A percentile compares a stretch with the other conserved stretches of the same genome.
Evolutionary conservation across 2,329 filamentous ascomycete genomes (phyloP).

Genomic region (Fusarium sp.): DNA sequence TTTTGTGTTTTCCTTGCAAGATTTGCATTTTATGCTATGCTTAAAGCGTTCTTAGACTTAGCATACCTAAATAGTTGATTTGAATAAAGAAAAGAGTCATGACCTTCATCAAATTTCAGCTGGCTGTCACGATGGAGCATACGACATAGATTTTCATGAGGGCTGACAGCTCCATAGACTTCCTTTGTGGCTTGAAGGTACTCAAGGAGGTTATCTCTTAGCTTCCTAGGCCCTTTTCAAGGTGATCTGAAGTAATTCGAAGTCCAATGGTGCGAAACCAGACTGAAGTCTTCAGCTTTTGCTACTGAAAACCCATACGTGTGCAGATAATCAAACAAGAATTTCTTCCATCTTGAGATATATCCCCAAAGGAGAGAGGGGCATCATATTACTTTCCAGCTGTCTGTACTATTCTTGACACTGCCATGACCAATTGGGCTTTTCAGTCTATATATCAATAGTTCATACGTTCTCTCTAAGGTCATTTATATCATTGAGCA

Average conservation of each 20-base stretch:
- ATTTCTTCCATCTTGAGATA: background rate
- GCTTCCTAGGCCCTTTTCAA: background rate
- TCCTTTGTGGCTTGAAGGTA: background rate
- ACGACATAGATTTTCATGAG: background rate
- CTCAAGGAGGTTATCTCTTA: background rate
- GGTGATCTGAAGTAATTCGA: background rate
- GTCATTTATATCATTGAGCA: background rate
- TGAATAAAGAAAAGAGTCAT: background rate
- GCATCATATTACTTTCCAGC: too few relatives aligned
- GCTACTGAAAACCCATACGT: background rate
- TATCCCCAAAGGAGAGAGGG: background rate
- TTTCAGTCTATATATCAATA: background rate
- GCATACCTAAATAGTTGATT: too few relatives aligned
- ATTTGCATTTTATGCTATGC: background rate
- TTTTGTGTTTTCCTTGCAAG: background rate
- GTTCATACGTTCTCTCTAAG: background rate
- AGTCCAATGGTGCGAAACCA: background rate
- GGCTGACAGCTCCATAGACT: background rate
- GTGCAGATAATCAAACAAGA: background rate
- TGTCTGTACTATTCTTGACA: background rate
- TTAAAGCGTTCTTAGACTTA: background rate
- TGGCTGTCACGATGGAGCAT: background rate
- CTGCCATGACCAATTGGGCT: too few relatives aligned
- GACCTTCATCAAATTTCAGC: background rate
- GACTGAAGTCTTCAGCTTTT: background rate